phyloP scores from a whole-genome alignment of 2,329 filamentous ascomycete species.

The Emmonsiellopsis sp. region DNA sequence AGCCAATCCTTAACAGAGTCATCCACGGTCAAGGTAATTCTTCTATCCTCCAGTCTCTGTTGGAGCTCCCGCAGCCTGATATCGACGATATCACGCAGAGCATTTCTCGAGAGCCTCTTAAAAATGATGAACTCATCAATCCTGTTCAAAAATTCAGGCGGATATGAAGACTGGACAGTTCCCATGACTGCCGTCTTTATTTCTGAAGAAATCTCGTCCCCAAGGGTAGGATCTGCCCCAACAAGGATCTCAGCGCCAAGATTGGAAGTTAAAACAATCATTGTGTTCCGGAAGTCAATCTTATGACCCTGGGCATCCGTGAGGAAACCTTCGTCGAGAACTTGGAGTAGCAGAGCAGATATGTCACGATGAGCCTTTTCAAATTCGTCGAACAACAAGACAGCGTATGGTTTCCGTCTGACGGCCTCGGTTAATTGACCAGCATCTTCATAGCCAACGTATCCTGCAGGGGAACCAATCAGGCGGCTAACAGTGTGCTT shows the following conservation, averaged over 20 bases:
- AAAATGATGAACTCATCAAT: conserved; percentile 97
- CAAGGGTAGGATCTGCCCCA: conserved; percentile 57
- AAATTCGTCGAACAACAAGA: conserved; percentile 92
- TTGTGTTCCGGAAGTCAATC: conserved; percentile 91
- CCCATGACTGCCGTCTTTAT: conserved; percentile 80
- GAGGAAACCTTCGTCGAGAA: conserved; percentile 90
- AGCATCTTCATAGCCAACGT: conserved; percentile 93
- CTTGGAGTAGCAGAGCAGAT: conserved; percentile 80
- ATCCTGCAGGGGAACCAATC: conserved; percentile 87
- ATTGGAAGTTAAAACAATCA: conserved; percentile 94
- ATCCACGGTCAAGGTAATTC: conserved; percentile 66
- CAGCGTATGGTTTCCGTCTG: conserved; percentile 86
- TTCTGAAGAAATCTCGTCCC: conserved; percentile 62
- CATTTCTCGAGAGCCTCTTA: conserved; percentile 68
- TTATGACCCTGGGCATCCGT: conserved; percentile 95
- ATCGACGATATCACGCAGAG: conserved; percentile 85
- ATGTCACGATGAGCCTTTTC: conserved; percentile 97
- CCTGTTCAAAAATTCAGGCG: conserved; percentile 92
- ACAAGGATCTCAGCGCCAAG: conserved; percentile 88
- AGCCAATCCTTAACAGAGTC: conserved; percentile 74
- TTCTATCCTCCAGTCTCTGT: conserved; percentile 68
- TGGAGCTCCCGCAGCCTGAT: conserved; percentile 84
- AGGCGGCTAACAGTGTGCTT: conserved; percentile 91
- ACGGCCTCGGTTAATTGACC: conserved; percentile 95
- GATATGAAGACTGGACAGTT: conserved; percentile 63